Conservation (phyloP, 2,329 filamentous ascomycete species). For the Aureobasidium sp. region DNA sequence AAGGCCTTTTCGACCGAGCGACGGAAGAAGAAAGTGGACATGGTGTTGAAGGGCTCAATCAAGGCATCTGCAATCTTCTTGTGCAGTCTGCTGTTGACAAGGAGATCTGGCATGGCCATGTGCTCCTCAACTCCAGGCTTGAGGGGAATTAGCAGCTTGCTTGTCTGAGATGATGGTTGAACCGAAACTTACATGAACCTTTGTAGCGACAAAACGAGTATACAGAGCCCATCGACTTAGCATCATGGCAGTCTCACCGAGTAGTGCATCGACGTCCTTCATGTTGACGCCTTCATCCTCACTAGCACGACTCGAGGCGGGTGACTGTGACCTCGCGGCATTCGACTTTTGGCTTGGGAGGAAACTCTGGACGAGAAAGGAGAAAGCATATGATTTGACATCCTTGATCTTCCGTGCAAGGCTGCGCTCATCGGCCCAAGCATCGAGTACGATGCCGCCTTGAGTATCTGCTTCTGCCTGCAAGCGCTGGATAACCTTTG, state of each 20-base stretch:
- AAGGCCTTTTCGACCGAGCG: conserved; percentile 96
- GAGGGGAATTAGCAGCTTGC: background rate
- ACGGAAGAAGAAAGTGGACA: conserved; percentile 95
- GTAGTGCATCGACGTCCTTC: conserved; percentile 83
- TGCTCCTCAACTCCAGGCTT: conserved; percentile 19
- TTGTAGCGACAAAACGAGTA: conserved; percentile 76
- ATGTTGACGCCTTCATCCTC: conserved; percentile 94
- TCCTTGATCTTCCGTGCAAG: conserved; percentile 84
- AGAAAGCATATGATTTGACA: conserved; percentile 95
- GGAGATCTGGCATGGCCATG: conserved; percentile 61
- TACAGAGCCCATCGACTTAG: conserved; percentile 89
- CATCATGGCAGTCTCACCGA: conserved; percentile 88
- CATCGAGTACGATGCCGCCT: conserved; percentile 89
- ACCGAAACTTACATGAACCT: conserved; percentile 52
- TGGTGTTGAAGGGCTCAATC: conserved; percentile 71
- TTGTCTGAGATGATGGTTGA: too few species aligned
- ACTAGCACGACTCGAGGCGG: conserved; percentile 47
- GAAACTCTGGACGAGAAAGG: conserved; percentile 93
- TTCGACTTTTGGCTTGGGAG: conserved; percentile 58
- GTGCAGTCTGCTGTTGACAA: conserved; percentile 69
- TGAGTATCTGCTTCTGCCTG: conserved; percentile 95
- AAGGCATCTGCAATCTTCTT: conserved; percentile 70
- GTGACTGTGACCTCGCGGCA: conserved; percentile 62
- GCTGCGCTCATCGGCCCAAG: conserved; percentile 82
- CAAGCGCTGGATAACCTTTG: conserved; percentile 81